Evolutionary conservation across 305 asterid genomes (phyloP).

Genomic region (Lippia alba): DNA sequence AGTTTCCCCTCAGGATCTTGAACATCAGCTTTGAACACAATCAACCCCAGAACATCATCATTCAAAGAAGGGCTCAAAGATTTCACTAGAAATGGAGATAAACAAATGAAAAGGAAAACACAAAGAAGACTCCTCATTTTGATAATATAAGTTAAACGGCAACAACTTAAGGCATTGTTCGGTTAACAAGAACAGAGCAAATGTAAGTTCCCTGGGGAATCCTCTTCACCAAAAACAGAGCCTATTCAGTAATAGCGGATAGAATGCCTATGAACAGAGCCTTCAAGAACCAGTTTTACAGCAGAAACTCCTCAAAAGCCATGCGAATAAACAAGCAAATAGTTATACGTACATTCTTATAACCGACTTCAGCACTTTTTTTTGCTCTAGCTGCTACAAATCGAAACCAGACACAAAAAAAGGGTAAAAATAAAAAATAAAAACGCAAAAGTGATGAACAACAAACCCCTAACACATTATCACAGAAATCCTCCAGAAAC

Average conservation of each 20-base stretch:
- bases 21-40: constrained; percentile 84
- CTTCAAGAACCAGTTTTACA: constrained; percentile 7
- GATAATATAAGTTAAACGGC: constrained; percentile 9
- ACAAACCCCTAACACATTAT: constrained; percentile 32
- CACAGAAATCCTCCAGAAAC: constrained; percentile 30
- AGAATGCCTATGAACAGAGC: constrained; percentile 12
- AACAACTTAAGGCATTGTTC: constrained; percentile 37
- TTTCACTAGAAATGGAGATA: constrained; percentile 44
- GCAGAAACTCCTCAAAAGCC: constrained; percentile 4
- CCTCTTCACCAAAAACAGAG: not conserved
- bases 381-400: constrained; percentile 35
- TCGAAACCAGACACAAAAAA: constrained; percentile 4
- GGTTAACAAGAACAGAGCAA: constrained; percentile 19
- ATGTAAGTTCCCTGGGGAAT: not conserved
- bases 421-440: constrained; percentile 29
- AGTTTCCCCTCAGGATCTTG: constrained; percentile 69
- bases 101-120: constrained; percentile 38
- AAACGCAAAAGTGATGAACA: constrained; percentile 11
- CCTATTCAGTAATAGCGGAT: constrained; percentile 1
- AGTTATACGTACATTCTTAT: not conserved
- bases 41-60: constrained; percentile 91
- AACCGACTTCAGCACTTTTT: constrained; percentile 26
- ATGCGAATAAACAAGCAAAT: constrained; percentile 3
- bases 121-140: constrained; percentile 59
- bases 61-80: constrained; percentile 67